These are phyloP conservation scores for Colletotrichum sp. DNA, from an alignment of 2,329 filamentous ascomycete species.

Conservation along the genomic window DNA sequence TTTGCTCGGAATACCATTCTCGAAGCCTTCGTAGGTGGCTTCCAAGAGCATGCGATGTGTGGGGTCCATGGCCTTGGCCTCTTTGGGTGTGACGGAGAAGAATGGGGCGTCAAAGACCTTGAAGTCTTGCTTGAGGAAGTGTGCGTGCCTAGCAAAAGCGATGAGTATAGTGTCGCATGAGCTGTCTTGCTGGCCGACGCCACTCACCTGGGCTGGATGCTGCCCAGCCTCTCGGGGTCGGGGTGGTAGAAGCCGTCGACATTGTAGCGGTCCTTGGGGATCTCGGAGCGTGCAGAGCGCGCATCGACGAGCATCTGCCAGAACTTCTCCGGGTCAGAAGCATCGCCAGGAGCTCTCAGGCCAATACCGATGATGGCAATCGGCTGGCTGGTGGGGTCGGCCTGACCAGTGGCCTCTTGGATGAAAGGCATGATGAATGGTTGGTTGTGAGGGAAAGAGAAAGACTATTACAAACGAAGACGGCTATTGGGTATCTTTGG, in stretches of 20 bases:
- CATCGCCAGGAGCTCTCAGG: slow-evolving; percentile 42
- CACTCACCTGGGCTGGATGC: slow-evolving; percentile 19
- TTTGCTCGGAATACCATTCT: slow-evolving; percentile 46
- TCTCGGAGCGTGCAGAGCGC: slow-evolving; percentile 14
- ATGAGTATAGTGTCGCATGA: neutral
- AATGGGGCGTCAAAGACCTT: slow-evolving; percentile 30
- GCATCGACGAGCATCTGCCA: slow-evolving; percentile 35
- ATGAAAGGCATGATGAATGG: slow-evolving; percentile 6
- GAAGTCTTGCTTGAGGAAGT: slow-evolving; percentile 35
- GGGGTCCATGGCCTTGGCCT: slow-evolving; percentile 38
- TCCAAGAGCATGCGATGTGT: slow-evolving; percentile 41
- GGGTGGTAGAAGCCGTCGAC: slow-evolving; percentile 27
- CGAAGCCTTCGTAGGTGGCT: slow-evolving; percentile 37
- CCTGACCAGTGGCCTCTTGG: neutral
- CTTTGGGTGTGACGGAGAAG: slow-evolving; percentile 28
- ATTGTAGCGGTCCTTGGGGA: slow-evolving; percentile 26
- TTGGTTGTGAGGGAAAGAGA: neutral
- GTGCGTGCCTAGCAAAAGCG: slow-evolving; percentile 23
- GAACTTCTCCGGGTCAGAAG: slow-evolving; percentile 35
- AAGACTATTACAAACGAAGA: neutral
- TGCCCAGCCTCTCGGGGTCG: slow-evolving; percentile 21
- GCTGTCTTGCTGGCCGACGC: neutral
- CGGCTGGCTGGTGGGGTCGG: slow-evolving; percentile 23
- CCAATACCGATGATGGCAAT: slow-evolving; percentile 45
- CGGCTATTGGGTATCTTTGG: slow-evolving; percentile 5